Conservation (phyloP, 164 flowering plant species). For the Tetrastigma voinierianum region DNA sequence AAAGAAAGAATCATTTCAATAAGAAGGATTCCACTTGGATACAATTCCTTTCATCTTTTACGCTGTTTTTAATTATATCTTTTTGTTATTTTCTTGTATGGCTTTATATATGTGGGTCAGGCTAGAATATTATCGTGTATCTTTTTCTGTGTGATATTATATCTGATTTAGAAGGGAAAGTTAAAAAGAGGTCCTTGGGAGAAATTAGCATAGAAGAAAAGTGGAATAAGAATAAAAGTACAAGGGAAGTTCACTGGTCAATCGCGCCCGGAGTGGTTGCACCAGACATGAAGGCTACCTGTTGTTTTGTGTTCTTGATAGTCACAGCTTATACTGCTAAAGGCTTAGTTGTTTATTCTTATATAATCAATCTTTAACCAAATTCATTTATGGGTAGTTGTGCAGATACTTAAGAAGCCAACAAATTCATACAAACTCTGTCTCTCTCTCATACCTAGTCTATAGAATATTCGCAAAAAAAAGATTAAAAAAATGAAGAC, state of each 20-base stretch:
- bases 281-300: slow-evolving; percentile 14
- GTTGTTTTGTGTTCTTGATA: background rate
- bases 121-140: background rate
- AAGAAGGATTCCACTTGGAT: slow-evolving; percentile 15
- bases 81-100: background rate
- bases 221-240: background rate
- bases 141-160: background rate
- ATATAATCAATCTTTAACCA: slow-evolving; percentile 7
- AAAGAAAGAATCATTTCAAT: slow-evolving; percentile 12
- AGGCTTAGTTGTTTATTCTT: background rate
- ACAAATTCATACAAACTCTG: slow-evolving; percentile 5
- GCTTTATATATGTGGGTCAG: slow-evolving; percentile 3
- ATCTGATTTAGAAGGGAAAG: background rate
- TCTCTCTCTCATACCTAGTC: background rate
- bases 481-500: background rate
- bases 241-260: slow-evolving; percentile 9
- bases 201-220: background rate
- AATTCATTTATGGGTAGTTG: slow-evolving; percentile 17
- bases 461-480: background rate
- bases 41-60: slow-evolving; percentile 13
- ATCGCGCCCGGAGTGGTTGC: slow-evolving; percentile 18
- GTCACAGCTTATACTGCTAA: slow-evolving; percentile 6
- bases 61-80: background rate
- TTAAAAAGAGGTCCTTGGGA: background rate
- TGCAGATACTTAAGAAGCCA: slow-evolving; percentile 22